A percentile compares a stretch with the other conserved stretches of the same genome.
phyloP scores from a whole-genome alignment of 2,329 filamentous ascomycete genomes.

The Colletotrichum shisoi region DNA sequence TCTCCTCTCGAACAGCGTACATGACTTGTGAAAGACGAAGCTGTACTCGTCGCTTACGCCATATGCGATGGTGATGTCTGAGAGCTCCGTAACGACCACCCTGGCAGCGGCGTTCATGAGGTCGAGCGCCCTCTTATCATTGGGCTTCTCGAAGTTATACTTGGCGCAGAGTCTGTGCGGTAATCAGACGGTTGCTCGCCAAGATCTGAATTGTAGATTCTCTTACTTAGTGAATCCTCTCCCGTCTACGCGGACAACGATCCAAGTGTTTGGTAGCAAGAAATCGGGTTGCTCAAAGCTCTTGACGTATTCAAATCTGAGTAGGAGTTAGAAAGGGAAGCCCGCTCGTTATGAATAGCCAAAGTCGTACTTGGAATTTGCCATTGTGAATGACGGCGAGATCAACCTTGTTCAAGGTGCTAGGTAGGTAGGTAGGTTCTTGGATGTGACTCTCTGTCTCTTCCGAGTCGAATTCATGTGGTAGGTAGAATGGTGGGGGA shows the following conservation, averaged over 20 bases:
- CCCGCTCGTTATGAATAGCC: neutral
- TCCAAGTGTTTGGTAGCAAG: slow-evolving; percentile 90
- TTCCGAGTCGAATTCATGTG: neutral
- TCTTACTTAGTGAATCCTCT: slow-evolving; percentile 90
- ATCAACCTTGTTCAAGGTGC: neutral
- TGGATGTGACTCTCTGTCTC: slow-evolving; percentile 6
- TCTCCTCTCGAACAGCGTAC: slow-evolving; percentile 83
- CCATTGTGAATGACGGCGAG: slow-evolving; percentile 51
- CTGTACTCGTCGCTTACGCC: slow-evolving; percentile 96
- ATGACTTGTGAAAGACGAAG: slow-evolving; percentile 87
- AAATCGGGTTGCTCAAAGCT: slow-evolving; percentile 83
- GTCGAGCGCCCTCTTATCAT: slow-evolving; percentile 84
- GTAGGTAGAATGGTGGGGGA: slow-evolving; percentile 38
- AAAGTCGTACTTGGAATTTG: slow-evolving; percentile 61
- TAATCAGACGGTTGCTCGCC: slow-evolving; percentile 3
- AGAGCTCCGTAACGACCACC: slow-evolving; percentile 81
- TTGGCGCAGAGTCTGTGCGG: slow-evolving; percentile 77
- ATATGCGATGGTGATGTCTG: slow-evolving; percentile 87
- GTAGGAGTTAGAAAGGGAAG: slow-evolving; percentile 32
- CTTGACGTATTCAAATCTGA: slow-evolving; percentile 92
- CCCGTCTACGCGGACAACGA: slow-evolving; percentile 92
- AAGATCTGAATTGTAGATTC: neutral
- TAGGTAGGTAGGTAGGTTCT: neutral
- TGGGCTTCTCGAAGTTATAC: slow-evolving; percentile 90
- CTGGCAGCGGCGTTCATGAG: slow-evolving; percentile 95